These are phyloP conservation scores for Aspergillus awamori DNA, from an alignment of 2,329 filamentous ascomycete genomes.

Conservation along the genomic window DNA sequence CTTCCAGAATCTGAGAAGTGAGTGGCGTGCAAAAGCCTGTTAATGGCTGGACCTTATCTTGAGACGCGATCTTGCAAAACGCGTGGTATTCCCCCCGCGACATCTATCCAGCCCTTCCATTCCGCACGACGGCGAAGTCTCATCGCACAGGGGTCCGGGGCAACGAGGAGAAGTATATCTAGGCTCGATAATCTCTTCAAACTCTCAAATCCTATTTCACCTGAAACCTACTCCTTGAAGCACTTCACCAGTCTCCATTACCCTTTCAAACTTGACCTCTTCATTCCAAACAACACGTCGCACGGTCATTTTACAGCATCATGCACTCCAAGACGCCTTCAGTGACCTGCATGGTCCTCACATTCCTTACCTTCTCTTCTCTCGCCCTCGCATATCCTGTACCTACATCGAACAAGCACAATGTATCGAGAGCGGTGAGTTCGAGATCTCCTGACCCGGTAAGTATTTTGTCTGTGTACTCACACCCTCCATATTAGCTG, in stretches of 20 bases:
- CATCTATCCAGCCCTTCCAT: constrained; percentile 13
- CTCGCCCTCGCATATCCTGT: constrained; percentile 13
- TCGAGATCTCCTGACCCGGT: constrained; percentile 14
- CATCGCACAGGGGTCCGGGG: neutral
- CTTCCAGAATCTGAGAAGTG: neutral
- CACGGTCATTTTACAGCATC: neutral
- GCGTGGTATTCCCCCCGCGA: constrained; percentile 4
- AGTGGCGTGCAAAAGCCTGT: neutral
- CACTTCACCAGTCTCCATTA: neutral
- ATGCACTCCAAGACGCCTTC: constrained; percentile 14
- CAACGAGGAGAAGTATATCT: constrained; percentile 15
- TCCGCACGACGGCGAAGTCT: constrained; percentile 15
- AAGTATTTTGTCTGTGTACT: neutral
- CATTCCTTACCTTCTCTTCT: constrained; percentile 10
- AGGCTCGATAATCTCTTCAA: neutral
- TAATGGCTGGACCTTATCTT: neutral
- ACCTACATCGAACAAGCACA: neutral
- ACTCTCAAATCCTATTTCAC: neutral
- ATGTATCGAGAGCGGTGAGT: neutral
- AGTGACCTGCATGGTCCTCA: constrained; percentile 10
- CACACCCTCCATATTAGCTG: neutral
- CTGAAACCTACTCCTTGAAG: neutral
- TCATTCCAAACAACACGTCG: neutral
- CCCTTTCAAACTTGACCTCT: neutral
- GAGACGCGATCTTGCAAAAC: neutral